phyloP scores from a whole-genome alignment of 2,329 filamentous ascomycete species.

The Calonectria pauciramosa region DNA sequence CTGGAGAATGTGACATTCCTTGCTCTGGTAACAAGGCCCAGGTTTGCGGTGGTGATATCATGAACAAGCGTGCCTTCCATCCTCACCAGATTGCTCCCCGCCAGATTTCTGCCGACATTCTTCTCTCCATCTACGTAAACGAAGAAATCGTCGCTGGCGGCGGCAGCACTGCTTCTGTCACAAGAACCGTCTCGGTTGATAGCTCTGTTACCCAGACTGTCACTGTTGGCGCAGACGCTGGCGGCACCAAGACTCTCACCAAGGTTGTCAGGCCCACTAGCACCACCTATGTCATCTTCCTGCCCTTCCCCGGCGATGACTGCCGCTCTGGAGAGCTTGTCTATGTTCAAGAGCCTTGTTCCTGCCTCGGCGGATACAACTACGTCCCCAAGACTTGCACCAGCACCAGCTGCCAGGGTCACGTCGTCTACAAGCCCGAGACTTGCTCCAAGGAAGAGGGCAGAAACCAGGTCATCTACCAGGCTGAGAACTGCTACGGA shows the following conservation, averaged over 20 bases:
- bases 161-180: background rate
- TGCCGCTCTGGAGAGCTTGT: constrained; percentile 36
- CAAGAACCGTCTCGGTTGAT: background rate
- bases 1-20: constrained; percentile 31
- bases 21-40: constrained; percentile 40
- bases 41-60: constrained; percentile 40
- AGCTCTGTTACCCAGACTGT: background rate
- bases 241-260: constrained; percentile 35
- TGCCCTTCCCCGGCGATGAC: constrained; percentile 31
- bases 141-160: background rate
- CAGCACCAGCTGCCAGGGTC: constrained; percentile 30
- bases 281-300: constrained; percentile 36
- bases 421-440: constrained; percentile 43
- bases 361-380: constrained; percentile 34
- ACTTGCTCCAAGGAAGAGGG: constrained; percentile 19
- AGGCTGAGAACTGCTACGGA: constrained; percentile 33
- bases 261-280: constrained; percentile 31
- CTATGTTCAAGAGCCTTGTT: constrained; percentile 36
- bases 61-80: constrained; percentile 24
- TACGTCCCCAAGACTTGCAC: constrained; percentile 39
- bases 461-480: background rate
- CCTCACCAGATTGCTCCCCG: constrained; percentile 8
- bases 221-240: constrained; percentile 29
- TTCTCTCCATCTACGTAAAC: constrained; percentile 39
- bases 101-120: constrained; percentile 38